A percentile compares a stretch with the other conserved stretches of the same genome.
These are phyloP conservation scores for Colletotrichum spaethianum DNA, from an alignment of 2,329 filamentous ascomycete genomes.

Conservation along the genomic window DNA sequence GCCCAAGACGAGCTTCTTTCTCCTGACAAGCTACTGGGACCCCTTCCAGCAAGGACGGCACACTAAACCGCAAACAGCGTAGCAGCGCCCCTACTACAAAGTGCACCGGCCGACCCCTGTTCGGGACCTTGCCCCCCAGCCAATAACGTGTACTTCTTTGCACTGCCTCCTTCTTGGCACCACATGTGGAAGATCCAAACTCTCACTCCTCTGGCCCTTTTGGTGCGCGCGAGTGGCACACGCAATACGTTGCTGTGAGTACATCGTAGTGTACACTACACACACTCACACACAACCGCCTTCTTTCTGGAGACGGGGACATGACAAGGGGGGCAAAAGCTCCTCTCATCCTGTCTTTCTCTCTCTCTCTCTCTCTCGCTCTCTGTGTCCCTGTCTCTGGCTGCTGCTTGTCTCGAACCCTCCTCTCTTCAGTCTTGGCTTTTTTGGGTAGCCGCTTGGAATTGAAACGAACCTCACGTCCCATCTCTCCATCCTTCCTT, in stretches of 20 bases:
- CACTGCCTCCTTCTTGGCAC: constrained; percentile 42
- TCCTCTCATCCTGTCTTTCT: constrained; percentile 9
- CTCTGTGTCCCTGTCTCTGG: constrained; percentile 4
- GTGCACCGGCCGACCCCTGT: constrained; percentile 27
- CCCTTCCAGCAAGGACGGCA: constrained; percentile 24
- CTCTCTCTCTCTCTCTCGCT: not conserved
- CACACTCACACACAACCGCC: constrained; percentile 26
- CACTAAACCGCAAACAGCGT: constrained; percentile 27
- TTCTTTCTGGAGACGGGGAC: constrained; percentile 5
- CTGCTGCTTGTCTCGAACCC: constrained; percentile 1
- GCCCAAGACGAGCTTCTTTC: constrained; percentile 11
- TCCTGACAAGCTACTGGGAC: constrained; percentile 39
- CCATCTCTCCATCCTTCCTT: constrained; percentile 13
- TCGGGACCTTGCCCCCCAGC: not conserved
- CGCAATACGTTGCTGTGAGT: not conserved
- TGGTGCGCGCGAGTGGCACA: not conserved
- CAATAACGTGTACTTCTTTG: constrained; percentile 41
- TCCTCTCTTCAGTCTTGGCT: constrained; percentile 9
- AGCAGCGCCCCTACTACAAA: constrained; percentile 14
- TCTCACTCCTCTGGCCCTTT: constrained; percentile 19
- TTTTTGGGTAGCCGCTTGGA: constrained; percentile 1
- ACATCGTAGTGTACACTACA: too few species aligned
- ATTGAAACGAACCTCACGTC: constrained; percentile 23
- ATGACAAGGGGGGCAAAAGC: constrained; percentile 19
- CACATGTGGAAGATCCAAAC: constrained; percentile 41